Evolutionary conservation across 2,329 filamentous ascomycete species (phyloP).

Genomic region (Trichoderma sp.): DNA sequence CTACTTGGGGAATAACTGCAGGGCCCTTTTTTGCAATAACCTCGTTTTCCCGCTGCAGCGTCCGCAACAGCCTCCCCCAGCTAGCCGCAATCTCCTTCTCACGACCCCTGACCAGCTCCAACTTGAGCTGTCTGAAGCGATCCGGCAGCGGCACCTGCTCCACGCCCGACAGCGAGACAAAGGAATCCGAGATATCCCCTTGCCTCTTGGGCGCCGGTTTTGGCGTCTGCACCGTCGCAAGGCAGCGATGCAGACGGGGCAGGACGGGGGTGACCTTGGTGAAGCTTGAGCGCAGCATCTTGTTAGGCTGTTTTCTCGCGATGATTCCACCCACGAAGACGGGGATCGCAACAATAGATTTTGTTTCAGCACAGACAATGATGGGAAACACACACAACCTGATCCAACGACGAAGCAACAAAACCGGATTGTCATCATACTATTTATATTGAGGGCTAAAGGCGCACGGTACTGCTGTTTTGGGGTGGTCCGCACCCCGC

Average conservation of each 20-base stretch:
- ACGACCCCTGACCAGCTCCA: slow-evolving; percentile 47
- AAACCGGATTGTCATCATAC: not conserved
- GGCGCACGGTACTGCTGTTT: slow-evolving; percentile 16
- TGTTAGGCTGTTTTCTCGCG: not conserved
- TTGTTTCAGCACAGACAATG: not conserved
- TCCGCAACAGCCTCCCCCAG: slow-evolving; percentile 48
- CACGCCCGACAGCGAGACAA: slow-evolving; percentile 55
- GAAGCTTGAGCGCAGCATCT: slow-evolving; percentile 21
- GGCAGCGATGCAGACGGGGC: slow-evolving; percentile 10
- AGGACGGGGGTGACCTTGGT: slow-evolving; percentile 11
- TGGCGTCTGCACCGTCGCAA: slow-evolving; percentile 14
- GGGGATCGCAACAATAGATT: not conserved
- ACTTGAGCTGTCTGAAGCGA: slow-evolving; percentile 55
- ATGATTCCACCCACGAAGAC: not conserved
- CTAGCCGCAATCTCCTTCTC: slow-evolving; percentile 46
- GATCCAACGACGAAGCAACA: not conserved
- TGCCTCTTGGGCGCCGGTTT: slow-evolving; percentile 44
- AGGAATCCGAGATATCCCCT: slow-evolving; percentile 61
- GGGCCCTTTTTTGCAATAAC: slow-evolving; percentile 44
- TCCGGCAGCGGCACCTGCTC: slow-evolving; percentile 47
- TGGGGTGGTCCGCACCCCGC: slow-evolving; percentile 20
- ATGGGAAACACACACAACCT: not conserved
- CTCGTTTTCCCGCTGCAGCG: slow-evolving; percentile 47
- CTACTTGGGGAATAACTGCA: slow-evolving; percentile 50
- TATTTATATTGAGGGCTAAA: not conserved